Conservation (phyloP, 306 rosid genomes). For the Dryas drummondii region DNA sequence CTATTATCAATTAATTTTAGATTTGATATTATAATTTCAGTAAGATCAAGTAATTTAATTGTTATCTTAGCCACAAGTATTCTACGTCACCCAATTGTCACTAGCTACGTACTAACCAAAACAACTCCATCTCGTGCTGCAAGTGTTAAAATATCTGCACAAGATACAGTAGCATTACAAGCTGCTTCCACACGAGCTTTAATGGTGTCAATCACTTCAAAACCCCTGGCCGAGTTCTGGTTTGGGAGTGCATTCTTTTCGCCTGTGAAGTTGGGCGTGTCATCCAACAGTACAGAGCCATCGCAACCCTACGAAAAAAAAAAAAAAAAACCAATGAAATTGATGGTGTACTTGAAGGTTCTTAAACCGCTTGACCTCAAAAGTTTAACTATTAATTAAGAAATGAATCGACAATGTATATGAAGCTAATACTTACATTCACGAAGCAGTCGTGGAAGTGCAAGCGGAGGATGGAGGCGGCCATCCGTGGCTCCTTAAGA, state of each 20-base stretch:
- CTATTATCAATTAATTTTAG: no score
- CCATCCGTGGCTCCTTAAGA: conserved; percentile 45
- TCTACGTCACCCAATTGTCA: no score
- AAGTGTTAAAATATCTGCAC: conserved; percentile 84
- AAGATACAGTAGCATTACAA: conserved; percentile 67
- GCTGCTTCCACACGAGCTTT: conserved; percentile 65
- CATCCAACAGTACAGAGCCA: conserved; percentile 66
- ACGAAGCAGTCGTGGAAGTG: conserved; percentile 93
- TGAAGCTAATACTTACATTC: conserved; percentile 25
- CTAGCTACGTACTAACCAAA: conserved; percentile 30
- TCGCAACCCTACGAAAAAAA: conserved; percentile 61
- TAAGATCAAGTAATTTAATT: no score
- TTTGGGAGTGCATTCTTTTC: conserved; percentile 74
- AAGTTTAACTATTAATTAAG: no score
- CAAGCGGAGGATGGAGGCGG: conserved; percentile 75
- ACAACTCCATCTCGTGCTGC: conserved; percentile 67
- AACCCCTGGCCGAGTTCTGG: conserved; percentile 58
- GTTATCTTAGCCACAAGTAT: no score
- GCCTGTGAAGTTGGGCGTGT: conserved; percentile 50
- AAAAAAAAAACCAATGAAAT: neutral
- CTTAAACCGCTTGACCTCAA: no score
- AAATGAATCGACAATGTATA: neutral
- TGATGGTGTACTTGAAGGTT: neutral
- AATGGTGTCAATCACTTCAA: conserved; percentile 68
- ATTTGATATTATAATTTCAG: no score